Evolutionary conservation across 1,284 basidiomycete species (phyloP).

Genomic region (Leccinum solheimii): DNA sequence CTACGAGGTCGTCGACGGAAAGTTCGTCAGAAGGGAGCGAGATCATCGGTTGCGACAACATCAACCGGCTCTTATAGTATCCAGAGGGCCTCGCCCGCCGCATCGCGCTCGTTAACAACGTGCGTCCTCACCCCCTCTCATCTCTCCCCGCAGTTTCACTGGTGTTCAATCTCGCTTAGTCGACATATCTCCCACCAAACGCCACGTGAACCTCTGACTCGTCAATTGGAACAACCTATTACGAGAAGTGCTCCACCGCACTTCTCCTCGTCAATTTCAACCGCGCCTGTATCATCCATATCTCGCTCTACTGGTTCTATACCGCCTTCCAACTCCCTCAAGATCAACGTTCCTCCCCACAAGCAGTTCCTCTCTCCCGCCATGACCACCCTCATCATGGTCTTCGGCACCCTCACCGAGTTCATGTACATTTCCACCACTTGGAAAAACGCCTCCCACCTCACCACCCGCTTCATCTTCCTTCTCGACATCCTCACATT

Average conservation of each 20-base stretch:
- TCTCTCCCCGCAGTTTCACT: conserved; percentile 6
- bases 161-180: conserved; percentile 75
- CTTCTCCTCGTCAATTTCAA: conserved; percentile 98
- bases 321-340: conserved; percentile 92
- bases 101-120: conserved; percentile 87
- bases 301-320: conserved; percentile 91
- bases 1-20: conserved; percentile 94
- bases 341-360: conserved; percentile 77
- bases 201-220: conserved; percentile 87
- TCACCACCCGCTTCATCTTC: conserved; percentile 86
- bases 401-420: conserved; percentile 86
- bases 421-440: conserved; percentile 96
- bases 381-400: conserved; percentile 91
- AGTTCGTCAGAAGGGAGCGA: conserved; percentile 91
- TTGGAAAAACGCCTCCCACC: conserved; percentile 95
- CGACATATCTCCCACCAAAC: conserved; percentile 85
- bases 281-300: conserved; percentile 92
- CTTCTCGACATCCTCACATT: conserved; percentile 83
- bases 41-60: conserved; percentile 99
- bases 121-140: conserved; percentile 37
- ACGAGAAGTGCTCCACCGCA: conserved; percentile 86
- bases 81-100: conserved; percentile 89
- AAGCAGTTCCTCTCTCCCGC: conserved; percentile 61
- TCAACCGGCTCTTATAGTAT: conserved; percentile 99
- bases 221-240: conserved; percentile 94